phyloP scores from a whole-genome alignment of 495 filamentous ascomycete species.

The Penicillium silybi region DNA sequence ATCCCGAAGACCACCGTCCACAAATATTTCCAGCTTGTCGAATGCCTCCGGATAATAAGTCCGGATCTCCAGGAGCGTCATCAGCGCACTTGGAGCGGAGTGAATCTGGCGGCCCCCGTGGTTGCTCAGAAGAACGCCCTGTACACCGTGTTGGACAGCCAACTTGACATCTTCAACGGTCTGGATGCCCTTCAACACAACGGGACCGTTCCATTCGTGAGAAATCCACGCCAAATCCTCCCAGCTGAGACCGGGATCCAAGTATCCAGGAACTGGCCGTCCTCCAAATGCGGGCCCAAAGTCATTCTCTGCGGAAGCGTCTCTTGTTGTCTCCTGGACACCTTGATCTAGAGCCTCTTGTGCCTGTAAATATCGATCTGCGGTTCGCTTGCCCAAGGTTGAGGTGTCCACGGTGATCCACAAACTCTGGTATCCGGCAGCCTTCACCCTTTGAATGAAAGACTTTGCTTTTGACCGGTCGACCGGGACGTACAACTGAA shows the following conservation, averaged over 20 bases:
- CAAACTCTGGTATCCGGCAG: slow-evolving; percentile 17
- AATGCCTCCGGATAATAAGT: slow-evolving; percentile 13
- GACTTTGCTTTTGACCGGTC: slow-evolving; percentile 13
- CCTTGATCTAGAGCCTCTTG: slow-evolving; percentile 13
- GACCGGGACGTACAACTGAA: slow-evolving; percentile 16
- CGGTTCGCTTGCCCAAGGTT: slow-evolving; percentile 17
- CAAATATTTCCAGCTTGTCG: slow-evolving; percentile 10
- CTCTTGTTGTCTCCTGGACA: not conserved
- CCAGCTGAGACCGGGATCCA: slow-evolving; percentile 18
- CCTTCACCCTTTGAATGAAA: slow-evolving; percentile 16
- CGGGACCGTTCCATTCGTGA: slow-evolving; percentile 15
- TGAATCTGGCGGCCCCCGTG: slow-evolving; percentile 16
- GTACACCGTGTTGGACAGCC: slow-evolving; percentile 14
- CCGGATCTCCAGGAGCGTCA: slow-evolving; percentile 11
- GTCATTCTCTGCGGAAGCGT: slow-evolving; percentile 8
- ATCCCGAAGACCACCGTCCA: slow-evolving; percentile 14
- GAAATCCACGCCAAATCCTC: slow-evolving; percentile 16
- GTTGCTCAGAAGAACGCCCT: slow-evolving; percentile 15
- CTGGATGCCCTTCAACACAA: slow-evolving; percentile 16
- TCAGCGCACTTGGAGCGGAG: slow-evolving; percentile 10
- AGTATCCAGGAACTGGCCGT: slow-evolving; percentile 14
- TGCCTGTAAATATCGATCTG: slow-evolving; percentile 20
- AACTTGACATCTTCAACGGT: slow-evolving; percentile 13
- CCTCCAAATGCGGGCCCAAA: slow-evolving; percentile 16
- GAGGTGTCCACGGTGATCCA: slow-evolving; percentile 22